Evolutionary conservation across 441 rosid genomes (phyloP).

Genomic region (Geranium incanum): DNA sequence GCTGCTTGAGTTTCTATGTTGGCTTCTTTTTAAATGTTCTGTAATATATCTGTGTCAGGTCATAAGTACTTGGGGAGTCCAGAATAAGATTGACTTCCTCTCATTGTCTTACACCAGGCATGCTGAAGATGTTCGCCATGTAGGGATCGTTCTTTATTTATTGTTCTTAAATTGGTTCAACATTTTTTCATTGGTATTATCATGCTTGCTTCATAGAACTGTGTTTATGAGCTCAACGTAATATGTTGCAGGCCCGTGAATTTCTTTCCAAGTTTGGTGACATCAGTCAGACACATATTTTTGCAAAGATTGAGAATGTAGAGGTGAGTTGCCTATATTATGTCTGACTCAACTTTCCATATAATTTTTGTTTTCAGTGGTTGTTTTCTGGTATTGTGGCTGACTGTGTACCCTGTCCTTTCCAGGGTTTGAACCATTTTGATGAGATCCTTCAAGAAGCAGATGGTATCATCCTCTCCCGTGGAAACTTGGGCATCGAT

Average conservation of each 20-base stretch:
- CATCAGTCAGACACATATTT: conserved; percentile 81
- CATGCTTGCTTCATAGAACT: not conserved
- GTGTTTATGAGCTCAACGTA: not conserved
- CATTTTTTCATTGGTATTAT: not conserved
- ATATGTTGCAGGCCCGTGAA: conserved; percentile 62
- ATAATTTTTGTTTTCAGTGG: conserved; percentile 7
- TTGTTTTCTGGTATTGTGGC: not conserved
- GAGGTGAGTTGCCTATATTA: conserved; percentile 43
- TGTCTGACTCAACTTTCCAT: conserved; percentile 2
- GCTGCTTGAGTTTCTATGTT: not conserved
- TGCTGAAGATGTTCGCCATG: conserved; percentile 95
- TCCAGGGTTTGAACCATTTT: conserved; percentile 85
- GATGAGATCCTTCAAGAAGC: conserved; percentile 98
- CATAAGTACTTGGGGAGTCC: conserved; percentile 86
- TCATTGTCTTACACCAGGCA: conserved; percentile 85
- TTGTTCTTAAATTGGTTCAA: not conserved
- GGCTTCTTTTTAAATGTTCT: conserved; percentile 8
- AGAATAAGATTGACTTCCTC: conserved; percentile 88
- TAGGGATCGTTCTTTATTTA: conserved; percentile 22
- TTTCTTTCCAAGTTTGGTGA: conserved; percentile 74
- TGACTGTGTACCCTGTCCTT: not conserved
- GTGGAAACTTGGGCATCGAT: conserved; percentile 97
- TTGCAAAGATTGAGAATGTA: conserved; percentile 87
- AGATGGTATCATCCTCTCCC: conserved; percentile 94
- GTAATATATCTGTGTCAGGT: conserved; percentile 38